Evolutionary conservation across 305 asterid genomes (phyloP).

Genomic region (Plantago coronopus): DNA sequence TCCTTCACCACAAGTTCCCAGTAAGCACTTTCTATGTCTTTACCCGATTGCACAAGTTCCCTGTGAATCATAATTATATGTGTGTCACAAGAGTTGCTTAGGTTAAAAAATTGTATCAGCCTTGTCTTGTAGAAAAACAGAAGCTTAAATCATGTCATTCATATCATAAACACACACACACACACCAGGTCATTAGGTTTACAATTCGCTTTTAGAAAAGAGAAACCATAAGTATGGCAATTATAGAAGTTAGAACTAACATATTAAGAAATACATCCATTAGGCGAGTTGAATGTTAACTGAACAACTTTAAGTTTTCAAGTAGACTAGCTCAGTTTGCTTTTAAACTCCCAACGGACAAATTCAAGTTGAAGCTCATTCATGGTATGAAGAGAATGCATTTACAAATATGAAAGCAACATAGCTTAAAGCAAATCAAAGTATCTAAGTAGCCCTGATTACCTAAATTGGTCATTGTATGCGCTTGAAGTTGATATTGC

Average conservation of each 20-base stretch:
- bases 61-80: constrained; percentile 34
- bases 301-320: too few species aligned
- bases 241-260: too few species aligned
- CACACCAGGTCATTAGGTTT: too few species aligned
- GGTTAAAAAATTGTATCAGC: too few species aligned
- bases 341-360: neutral
- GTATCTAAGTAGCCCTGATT: constrained; percentile 8
- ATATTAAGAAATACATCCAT: too few species aligned
- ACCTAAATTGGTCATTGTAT: constrained; percentile 96
- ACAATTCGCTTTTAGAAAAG: too few species aligned
- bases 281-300: too few species aligned
- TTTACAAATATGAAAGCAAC: constrained; percentile 10
- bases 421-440: constrained; percentile 16
- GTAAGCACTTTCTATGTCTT: constrained; percentile 80
- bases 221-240: too few species aligned
- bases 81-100: neutral
- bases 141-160: too few species aligned
- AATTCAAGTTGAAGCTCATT: neutral
- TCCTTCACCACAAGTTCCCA: constrained; percentile 99
- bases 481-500: constrained; percentile 97
- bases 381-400: neutral
- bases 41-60: constrained; percentile 88
- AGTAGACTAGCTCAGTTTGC: neutral
- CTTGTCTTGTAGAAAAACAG: neutral
- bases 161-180: too few species aligned